Base-by-base conservation (phyloP, 306 rosid genomes). In the Quercus gilva region DNA sequence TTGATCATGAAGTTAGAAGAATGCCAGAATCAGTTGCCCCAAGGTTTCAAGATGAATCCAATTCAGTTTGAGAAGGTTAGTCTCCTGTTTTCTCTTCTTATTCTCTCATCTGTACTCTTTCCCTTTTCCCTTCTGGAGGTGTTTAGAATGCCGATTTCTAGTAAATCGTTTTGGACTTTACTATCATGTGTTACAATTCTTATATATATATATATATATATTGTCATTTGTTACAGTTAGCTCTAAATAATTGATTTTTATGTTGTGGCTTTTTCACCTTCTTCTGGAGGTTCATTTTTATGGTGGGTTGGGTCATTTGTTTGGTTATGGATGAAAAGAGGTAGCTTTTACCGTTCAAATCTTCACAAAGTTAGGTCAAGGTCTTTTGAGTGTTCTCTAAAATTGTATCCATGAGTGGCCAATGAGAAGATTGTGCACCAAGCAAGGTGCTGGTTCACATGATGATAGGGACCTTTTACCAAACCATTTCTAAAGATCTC, bases 31-130 rank as follows among this genome's bases (percentile, higher is more conserved):
- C 88, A 63, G 49, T 88, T 93, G 71, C 86, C 80, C 1, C 88
- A 88, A 23, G 96, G 87, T 37, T 93, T 89, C 88, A 87, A 92
- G 89, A 93, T 95, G 99, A 95, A 89, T 61, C 99, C 99, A 18
- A 70, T 95, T 86, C 99, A 89, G 73, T 95, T 95, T 72, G 99
- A 95, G 79, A 95, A 95, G 97, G 99, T 95, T 49, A 49, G 53
- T 12, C 53, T 49, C 17, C 53, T 49, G 15, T 13, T 13, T 49
- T 49, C 14, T 49, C 18, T 26, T 4, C 65, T 14, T 59, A 1
- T 21, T 19, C 64, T 12, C 28, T 21, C 64, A 13, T 19, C 64
- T 10, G 5, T 20, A n/a, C 15, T 20, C 64, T 58, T 20, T 21
- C 17, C 29, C 31, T 12, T 28, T 59, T 14, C 28, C 65, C 5